These are phyloP conservation scores for Silene coronaria DNA, from an alignment of 179 eudicot species.

Conservation along the genomic window DNA sequence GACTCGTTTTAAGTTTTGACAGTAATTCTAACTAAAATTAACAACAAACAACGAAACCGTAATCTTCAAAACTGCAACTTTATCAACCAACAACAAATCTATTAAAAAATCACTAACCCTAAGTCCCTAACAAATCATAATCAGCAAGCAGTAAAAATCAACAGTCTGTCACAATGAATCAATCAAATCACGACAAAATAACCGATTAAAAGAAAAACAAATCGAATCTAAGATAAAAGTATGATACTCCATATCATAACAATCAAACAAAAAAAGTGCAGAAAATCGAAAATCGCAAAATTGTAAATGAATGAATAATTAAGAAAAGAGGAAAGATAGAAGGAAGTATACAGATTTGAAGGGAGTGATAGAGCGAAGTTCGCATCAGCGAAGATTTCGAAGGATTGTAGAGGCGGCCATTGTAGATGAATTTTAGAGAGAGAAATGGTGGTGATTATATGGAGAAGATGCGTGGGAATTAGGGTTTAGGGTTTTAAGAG, in stretches of 20 bases:
- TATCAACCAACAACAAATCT: neutral
- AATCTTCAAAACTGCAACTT: neutral
- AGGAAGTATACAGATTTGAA: conserved; percentile 22
- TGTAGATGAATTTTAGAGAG: neutral
- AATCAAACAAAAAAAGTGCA: neutral
- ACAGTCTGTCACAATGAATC: too few relatives aligned
- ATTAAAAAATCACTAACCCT: neutral
- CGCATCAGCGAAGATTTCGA: conserved; percentile 23
- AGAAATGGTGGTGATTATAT: neutral
- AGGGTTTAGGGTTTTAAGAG: conserved; percentile 14
- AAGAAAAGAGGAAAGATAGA: neutral
- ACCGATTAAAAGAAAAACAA: too few relatives aligned
- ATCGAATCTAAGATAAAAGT: too few relatives aligned
- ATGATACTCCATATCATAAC: too few relatives aligned
- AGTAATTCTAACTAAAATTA: too few relatives aligned
- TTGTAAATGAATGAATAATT: neutral
- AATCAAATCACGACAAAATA: neutral
- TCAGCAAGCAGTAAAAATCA: neutral
- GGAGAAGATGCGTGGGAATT: neutral
- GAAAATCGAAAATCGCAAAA: neutral
- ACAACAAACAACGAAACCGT: too few relatives aligned
- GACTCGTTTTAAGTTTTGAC: too few relatives aligned
- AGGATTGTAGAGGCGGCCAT: conserved; percentile 29
- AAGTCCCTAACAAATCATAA: neutral
- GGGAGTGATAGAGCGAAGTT: conserved; percentile 20